Conservation (phyloP, 202 grass and related monocot species). For the Cymbopogon flexuosus region DNA sequence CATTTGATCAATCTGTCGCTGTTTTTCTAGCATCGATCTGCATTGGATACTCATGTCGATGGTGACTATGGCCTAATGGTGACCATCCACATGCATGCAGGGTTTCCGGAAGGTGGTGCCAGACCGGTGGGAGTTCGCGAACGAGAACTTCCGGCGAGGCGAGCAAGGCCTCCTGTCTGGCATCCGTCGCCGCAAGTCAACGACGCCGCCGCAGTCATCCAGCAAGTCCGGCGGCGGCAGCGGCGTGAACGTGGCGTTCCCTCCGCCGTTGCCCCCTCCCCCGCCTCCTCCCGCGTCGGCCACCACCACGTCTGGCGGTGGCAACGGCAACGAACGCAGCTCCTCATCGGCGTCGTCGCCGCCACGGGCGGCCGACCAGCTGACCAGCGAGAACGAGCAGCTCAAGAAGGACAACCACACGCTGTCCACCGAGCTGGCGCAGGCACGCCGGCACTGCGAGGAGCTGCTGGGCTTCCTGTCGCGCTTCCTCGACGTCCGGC, state of each 20-base stretch:
- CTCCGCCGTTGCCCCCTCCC: constrained; percentile 18
- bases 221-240: constrained; percentile 22
- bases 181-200: constrained; percentile 60
- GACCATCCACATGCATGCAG: constrained; percentile 30
- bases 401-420: constrained; percentile 60
- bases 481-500: constrained; percentile 54
- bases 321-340: constrained; percentile 34
- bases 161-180: constrained; percentile 56
- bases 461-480: constrained; percentile 77
- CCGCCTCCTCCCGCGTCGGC: constrained; percentile 28
- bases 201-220: constrained; percentile 16
- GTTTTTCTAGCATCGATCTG: background rate
- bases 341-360: constrained; percentile 48
- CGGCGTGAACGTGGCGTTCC: constrained; percentile 30
- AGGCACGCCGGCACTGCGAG: constrained; percentile 50
- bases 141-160: constrained; percentile 74
- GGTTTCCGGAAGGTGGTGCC: constrained; percentile 88
- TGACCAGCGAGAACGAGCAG: constrained; percentile 60
- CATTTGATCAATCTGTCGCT: background rate
- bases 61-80: background rate
- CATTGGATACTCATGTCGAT: background rate
- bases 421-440: constrained; percentile 51
- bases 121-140: constrained; percentile 90
- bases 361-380: background rate
- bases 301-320: constrained; percentile 43